Evolutionary conservation across 2,329 filamentous ascomycete species (phyloP), one percentile per base, ranked within the genome.

Genomic region (Xylaria sp.): DNA sequence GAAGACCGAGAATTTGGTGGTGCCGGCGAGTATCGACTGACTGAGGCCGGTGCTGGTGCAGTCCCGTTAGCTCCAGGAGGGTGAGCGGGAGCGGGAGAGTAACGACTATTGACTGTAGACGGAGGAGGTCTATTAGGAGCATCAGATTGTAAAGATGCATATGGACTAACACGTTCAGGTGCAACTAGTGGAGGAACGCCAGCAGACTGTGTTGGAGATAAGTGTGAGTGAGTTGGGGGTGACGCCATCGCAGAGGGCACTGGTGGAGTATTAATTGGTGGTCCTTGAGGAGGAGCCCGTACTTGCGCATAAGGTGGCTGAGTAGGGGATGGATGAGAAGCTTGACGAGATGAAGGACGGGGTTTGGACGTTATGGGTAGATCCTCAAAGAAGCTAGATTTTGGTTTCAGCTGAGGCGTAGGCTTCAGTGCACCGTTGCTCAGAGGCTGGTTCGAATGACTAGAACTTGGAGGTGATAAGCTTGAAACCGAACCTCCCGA

Each of bases 351-450:
- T 28, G 85, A 84, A 20, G 89, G 87, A 31, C 90, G 87, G n/a
- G 89, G 86, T 76, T 86, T 90, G 3, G 87, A 80, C 1, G 86
- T 80, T 61, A 91, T 80, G 0, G 92, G 92, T 25, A 95, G 83
- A 64, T 95, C 92, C 79, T 94, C 92, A 73, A 94, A 95, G 78
- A 95, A 95, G 73, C 86, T 89, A 46, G 84, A 80, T 69, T 87
- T 85, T 39, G 72, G 80, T 69, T 75, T 81, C 61, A 66, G 80
- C 76, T 66, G 80, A 72, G 56, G 75, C 34, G 80, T 74, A 2
- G 81, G 71, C 56, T 82, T 84, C 37, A 78, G 77, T 4, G 72
- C 75, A 37, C 73, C 67, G 0, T 78, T 68, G 1, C 77, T 76
- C 1, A 75, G 68, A 18, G 75, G 76, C 70, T 82, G 80, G 23